These are phyloP conservation scores for Phialophora chinensis DNA, from an alignment of 2,329 filamentous ascomycete genomes.

Conservation along the genomic window DNA sequence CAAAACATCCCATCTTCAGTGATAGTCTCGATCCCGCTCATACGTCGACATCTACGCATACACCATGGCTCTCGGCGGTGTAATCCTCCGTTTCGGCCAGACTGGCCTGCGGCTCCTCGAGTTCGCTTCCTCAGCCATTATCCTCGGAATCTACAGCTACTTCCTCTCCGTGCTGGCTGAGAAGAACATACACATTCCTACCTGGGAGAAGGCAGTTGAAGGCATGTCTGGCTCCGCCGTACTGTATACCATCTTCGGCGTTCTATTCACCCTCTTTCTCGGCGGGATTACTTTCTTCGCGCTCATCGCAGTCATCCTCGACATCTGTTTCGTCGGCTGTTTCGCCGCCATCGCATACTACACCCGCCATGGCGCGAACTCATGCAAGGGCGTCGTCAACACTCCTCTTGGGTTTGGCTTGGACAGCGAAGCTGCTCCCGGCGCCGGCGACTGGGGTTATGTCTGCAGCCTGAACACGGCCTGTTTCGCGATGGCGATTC, in stretches of 20 bases:
- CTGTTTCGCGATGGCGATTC: slow-evolving; percentile 76
- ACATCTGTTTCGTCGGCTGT: slow-evolving; percentile 74
- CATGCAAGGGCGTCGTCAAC: slow-evolving; percentile 68
- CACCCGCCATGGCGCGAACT: slow-evolving; percentile 70
- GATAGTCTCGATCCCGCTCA: background rate
- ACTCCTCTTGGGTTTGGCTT: slow-evolving; percentile 73
- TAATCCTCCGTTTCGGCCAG: slow-evolving; percentile 71
- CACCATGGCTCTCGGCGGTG: slow-evolving; percentile 65
- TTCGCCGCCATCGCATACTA: slow-evolving; percentile 83
- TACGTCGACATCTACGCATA: slow-evolving; percentile 10
- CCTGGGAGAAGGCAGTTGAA: slow-evolving; percentile 73
- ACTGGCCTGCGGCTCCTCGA: slow-evolving; percentile 75
- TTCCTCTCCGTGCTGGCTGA: slow-evolving; percentile 76
- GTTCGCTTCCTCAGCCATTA: slow-evolving; percentile 73
- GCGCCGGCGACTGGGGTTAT: slow-evolving; percentile 56
- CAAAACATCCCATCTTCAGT: background rate
- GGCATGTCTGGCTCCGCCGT: slow-evolving; percentile 77
- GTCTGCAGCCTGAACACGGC: slow-evolving; percentile 80
- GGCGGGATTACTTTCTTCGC: slow-evolving; percentile 77
- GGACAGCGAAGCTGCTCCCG: slow-evolving; percentile 56
- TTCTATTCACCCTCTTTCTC: slow-evolving; percentile 77
- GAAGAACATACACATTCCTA: slow-evolving; percentile 67
- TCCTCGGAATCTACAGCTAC: slow-evolving; percentile 82
- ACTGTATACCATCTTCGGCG: slow-evolving; percentile 74
- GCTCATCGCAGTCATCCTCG: slow-evolving; percentile 73